These are phyloP conservation scores for Allantophomopsis lycopodina DNA, from an alignment of 2,329 filamentous ascomycete genomes.

Conservation along the genomic window DNA sequence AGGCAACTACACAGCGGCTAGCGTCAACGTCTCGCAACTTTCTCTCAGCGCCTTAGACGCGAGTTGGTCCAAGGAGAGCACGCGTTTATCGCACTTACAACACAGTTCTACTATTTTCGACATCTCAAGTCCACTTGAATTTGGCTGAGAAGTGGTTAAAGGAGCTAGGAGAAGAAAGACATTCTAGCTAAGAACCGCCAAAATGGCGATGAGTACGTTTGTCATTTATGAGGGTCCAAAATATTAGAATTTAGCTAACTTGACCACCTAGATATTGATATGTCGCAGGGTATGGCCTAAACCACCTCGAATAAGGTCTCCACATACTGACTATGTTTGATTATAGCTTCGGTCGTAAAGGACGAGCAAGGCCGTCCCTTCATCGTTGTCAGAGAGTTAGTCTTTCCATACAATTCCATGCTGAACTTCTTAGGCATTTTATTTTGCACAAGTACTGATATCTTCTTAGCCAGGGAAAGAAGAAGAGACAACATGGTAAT, in stretches of 20 bases:
- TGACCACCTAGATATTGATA: conserved; percentile 53
- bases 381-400: conserved; percentile 95
- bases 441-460: conserved; percentile 5
- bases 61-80: too few relatives aligned
- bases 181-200: conserved; percentile 13
- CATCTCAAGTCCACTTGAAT: not conserved
- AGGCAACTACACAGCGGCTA: too few relatives aligned
- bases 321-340: conserved; percentile 10
- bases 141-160: too few relatives aligned
- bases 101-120: not conserved
- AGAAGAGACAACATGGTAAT: conserved; percentile 92
- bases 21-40: too few relatives aligned
- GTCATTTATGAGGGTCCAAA: not conserved
- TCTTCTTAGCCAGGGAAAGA: conserved; percentile 70
- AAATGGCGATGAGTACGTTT: conserved; percentile 46
- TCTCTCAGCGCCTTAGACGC: too few relatives aligned
- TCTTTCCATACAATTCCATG: conserved; percentile 13
- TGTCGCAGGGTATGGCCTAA: conserved; percentile 60
- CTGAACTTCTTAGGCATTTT: conserved; percentile 3
- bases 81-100: too few relatives aligned
- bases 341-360: conserved; percentile 63
- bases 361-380: conserved; percentile 96
- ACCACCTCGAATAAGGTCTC: not conserved
- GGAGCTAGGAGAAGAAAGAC: conserved; percentile 3
- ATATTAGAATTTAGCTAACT: conserved; percentile 11